Evolutionary conservation across 768 basidiomycete genomes (phyloP).

Genomic region (Tricholoma terreum): DNA sequence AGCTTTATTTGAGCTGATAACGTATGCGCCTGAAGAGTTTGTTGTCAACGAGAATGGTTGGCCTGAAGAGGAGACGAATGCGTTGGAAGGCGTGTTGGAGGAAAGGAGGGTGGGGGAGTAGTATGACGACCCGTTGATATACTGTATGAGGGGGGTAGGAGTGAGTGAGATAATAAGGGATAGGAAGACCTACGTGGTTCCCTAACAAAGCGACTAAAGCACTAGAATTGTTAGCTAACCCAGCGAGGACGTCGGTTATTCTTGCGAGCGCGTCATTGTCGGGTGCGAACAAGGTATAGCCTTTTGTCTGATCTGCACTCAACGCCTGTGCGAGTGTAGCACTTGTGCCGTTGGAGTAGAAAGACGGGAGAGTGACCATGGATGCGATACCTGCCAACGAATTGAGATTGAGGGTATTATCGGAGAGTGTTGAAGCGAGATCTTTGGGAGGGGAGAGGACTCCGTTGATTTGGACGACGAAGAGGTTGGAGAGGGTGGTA

Average conservation of each 20-base stretch:
- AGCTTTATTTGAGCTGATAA: conserved; percentile 35
- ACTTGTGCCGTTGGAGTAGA: conserved; percentile 27
- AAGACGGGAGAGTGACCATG: conserved; percentile 20
- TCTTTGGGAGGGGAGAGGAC: conserved; percentile 54
- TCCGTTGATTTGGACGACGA: conserved; percentile 47
- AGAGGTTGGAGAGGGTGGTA: conserved; percentile 33
- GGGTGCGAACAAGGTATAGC: conserved; percentile 70
- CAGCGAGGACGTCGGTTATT: conserved; percentile 29
- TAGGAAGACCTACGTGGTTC: conserved; percentile 66
- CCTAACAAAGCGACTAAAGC: conserved; percentile 42
- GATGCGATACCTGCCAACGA: conserved; percentile 32
- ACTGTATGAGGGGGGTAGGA: too few relatives aligned
- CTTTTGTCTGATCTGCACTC: conserved; percentile 32
- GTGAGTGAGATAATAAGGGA: not conserved
- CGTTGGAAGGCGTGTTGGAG: too few relatives aligned
- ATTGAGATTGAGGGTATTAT: conserved; percentile 38
- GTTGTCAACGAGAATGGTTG: conserved; percentile 46
- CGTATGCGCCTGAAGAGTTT: conserved; percentile 58
- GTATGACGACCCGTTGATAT: conserved; percentile 64
- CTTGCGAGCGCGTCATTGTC: conserved; percentile 46
- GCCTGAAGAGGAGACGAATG: conserved; percentile 53
- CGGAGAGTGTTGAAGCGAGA: conserved; percentile 37
- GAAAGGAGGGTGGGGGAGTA: conserved; percentile 59
- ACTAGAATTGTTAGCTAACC: conserved; percentile 42
- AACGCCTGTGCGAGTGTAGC: conserved; percentile 34